Percentiles rank a stretch among this genome's conserved stretches.
phyloP scores from a whole-genome alignment of 2,329 filamentous ascomycete species.

The Helminthosporium solani region DNA sequence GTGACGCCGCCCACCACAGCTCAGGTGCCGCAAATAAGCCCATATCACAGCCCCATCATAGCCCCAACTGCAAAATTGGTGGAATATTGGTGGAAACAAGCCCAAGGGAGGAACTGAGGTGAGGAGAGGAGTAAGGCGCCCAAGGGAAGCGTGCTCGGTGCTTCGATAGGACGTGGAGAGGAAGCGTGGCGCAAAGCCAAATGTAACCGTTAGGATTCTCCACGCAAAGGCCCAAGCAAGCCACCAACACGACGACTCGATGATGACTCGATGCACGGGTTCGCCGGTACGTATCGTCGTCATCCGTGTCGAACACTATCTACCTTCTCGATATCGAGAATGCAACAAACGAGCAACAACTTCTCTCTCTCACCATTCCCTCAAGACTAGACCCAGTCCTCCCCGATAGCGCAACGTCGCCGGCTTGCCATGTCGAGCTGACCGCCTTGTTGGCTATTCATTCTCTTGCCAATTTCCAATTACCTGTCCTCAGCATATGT shows the following conservation, averaged over 20 bases:
- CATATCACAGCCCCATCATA: slow-evolving; percentile 1
- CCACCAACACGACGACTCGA: background rate
- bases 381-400: too few relatives aligned
- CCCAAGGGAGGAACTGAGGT: too few relatives aligned
- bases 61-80: background rate
- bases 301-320: too few relatives aligned
- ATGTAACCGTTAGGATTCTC: background rate
- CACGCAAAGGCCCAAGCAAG: background rate
- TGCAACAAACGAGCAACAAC: too few relatives aligned
- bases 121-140: background rate
- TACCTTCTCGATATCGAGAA: too few relatives aligned
- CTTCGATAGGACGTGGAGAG: background rate
- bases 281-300: background rate
- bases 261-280: background rate
- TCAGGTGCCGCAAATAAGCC: slow-evolving; percentile 16
- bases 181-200: background rate
- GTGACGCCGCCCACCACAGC: background rate
- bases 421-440: too few relatives aligned
- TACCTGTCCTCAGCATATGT: too few relatives aligned
- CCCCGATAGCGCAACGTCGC: too few relatives aligned
- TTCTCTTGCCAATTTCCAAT: too few relatives aligned
- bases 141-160: background rate
- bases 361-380: too few relatives aligned
- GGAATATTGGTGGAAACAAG: background rate
- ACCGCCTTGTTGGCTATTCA: too few relatives aligned